A percentile compares a stretch with the other conserved stretches of the same genome.
These are phyloP conservation scores for Psilocybe azurescens DNA, from an alignment of 768 basidiomycete genomes.

Conservation along the genomic window DNA sequence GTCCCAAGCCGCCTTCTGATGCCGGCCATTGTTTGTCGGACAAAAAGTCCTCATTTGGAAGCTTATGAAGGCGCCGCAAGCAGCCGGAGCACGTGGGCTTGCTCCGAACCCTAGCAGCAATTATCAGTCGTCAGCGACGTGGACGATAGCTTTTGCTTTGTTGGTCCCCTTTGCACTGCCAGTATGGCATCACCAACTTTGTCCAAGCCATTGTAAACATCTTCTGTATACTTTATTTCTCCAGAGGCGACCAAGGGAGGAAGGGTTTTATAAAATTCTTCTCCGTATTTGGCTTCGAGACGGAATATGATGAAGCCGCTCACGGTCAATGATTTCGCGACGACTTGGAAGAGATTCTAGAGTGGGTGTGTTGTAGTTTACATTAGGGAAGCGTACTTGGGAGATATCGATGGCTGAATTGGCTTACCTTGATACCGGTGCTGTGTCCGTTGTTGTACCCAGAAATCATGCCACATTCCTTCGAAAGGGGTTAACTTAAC, in stretches of 20 bases:
- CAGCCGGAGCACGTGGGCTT: too few species aligned
- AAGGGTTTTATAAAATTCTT: constrained; percentile 47
- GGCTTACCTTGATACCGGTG: constrained; percentile 30
- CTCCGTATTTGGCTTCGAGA: constrained; percentile 38
- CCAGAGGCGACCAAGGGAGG: constrained; percentile 48
- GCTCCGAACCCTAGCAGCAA: neutral
- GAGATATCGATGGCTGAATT: too few species aligned
- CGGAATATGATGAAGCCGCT: constrained; percentile 42
- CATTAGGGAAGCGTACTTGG: too few species aligned
- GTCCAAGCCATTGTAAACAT: constrained; percentile 49
- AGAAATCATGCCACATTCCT: constrained; percentile 50
- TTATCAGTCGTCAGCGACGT: constrained; percentile 36
- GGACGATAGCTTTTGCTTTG: constrained; percentile 39
- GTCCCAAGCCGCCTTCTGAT: too few species aligned
- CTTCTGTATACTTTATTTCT: constrained; percentile 52
- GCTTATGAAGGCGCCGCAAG: too few species aligned
- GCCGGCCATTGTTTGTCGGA: too few species aligned
- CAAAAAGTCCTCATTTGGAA: too few species aligned
- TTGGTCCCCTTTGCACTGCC: constrained; percentile 39
- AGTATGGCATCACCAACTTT: constrained; percentile 40
- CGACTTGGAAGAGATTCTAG: constrained; percentile 43
- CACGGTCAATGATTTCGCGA: constrained; percentile 46
- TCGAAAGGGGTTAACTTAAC: neutral
- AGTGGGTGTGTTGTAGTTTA: too few species aligned
- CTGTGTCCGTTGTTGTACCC: constrained; percentile 38